phyloP scores from a whole-genome alignment of 306 rosid species.

The Luffa aegyptiaca region DNA sequence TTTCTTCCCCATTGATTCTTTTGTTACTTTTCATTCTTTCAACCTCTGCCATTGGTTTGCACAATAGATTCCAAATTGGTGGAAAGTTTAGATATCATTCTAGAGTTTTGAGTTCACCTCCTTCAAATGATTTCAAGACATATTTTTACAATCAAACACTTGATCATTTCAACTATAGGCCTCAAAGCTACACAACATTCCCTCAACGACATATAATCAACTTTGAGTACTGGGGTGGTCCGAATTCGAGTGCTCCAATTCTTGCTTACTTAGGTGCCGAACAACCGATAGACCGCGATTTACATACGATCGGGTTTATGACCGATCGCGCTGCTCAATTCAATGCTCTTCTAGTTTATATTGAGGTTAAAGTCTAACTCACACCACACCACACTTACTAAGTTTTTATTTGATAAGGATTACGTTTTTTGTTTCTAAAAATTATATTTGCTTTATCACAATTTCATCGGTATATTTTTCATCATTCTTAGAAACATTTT shows the following conservation, averaged over 20 bases:
- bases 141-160: conserved; percentile 34
- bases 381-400: no score
- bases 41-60: conserved; percentile 10
- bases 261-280: conserved; percentile 53
- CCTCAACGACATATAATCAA: conserved; percentile 48
- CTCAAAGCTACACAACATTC: conserved; percentile 45
- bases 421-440: no score
- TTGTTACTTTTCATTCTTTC: conserved; percentile 12
- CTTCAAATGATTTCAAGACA: conserved; percentile 21
- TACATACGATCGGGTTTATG: conserved; percentile 26
- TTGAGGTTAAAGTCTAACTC: conserved; percentile 31
- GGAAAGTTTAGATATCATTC: conserved; percentile 12
- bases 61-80: conserved; percentile 19
- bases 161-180: conserved; percentile 2
- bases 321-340: conserved; percentile 42
- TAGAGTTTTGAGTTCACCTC: not conserved
- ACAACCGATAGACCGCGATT: conserved; percentile 9
- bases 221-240: conserved; percentile 53
- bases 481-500: no score
- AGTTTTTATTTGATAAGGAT: no score
- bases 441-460: not conserved
- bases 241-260: conserved; percentile 42
- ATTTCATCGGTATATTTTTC: no score
- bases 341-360: conserved; percentile 44
- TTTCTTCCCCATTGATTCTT: conserved; percentile 13